phyloP scores from a whole-genome alignment of 345 rosid genomes.

The Gossypium arboreum region DNA sequence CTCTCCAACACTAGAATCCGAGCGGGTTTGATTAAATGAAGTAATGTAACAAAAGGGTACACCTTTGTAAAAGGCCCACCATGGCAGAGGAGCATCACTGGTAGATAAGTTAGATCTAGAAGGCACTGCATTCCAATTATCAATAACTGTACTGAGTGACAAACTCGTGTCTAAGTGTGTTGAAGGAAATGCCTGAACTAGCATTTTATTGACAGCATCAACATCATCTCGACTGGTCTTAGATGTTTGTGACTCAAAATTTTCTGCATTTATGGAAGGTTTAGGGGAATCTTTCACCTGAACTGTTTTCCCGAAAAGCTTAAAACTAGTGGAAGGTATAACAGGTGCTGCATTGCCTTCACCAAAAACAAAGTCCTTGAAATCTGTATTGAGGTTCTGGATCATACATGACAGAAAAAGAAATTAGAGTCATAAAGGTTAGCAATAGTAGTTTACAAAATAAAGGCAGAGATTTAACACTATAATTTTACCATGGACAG shows the following conservation, averaged over 20 bases:
- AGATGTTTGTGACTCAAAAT: conserved; percentile 8
- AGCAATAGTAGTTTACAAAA: neutral
- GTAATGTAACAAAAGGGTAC: conserved; percentile 16
- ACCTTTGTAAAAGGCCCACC: conserved; percentile 20
- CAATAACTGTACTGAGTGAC: conserved; percentile 33
- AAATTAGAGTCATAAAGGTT: neutral
- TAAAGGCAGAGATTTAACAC: neutral
- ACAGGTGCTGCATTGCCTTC: conserved; percentile 18
- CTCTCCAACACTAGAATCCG: conserved; percentile 4
- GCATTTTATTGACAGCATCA: conserved; percentile 16
- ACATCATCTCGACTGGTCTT: conserved; percentile 13
- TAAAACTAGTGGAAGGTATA: conserved; percentile 38
- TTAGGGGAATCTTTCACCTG: conserved; percentile 32
- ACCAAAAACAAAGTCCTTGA: conserved; percentile 12
- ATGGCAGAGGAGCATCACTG: conserved; percentile 16
- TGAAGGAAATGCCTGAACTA: conserved; percentile 4
- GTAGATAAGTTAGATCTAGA: conserved; percentile 6
- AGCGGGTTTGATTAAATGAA: conserved; percentile 18
- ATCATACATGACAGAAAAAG: neutral
- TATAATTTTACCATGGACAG: conserved; percentile 21
- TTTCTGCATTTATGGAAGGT: conserved; percentile 16
- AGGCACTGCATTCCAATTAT: neutral
- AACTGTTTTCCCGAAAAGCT: conserved; percentile 65
- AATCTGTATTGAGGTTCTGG: conserved; percentile 30
- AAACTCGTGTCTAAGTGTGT: conserved; percentile 30